These are phyloP conservation scores for Zygosaccharomyces pseudobailii DNA, from an alignment of 1,139 yeast genomes.

Conservation along the genomic window DNA sequence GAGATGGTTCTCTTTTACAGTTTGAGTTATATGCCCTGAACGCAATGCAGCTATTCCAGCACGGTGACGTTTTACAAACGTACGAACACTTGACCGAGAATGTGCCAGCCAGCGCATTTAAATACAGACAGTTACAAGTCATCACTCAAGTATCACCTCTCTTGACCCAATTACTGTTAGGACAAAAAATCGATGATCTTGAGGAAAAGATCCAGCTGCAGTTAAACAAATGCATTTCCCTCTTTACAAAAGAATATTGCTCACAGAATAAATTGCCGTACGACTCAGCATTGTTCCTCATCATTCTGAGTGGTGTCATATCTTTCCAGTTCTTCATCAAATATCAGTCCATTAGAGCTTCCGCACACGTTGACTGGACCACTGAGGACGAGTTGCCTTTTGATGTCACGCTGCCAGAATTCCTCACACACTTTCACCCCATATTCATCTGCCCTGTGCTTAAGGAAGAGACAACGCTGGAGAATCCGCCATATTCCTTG, in stretches of 20 bases:
- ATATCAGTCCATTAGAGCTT: constrained; percentile 45
- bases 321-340: constrained; percentile 74
- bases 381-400: constrained; percentile 55
- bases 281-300: constrained; percentile 66
- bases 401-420: constrained; percentile 50
- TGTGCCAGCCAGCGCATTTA: constrained; percentile 15
- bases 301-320: constrained; percentile 64
- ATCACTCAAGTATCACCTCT: constrained; percentile 21
- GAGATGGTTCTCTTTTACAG: constrained; percentile 16
- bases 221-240: constrained; percentile 30
- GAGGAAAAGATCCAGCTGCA: constrained; percentile 20
- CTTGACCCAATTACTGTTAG: constrained; percentile 23
- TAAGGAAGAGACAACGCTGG: constrained; percentile 67
- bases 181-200: constrained; percentile 15
- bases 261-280: constrained; percentile 57
- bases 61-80: constrained; percentile 18
- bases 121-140: constrained; percentile 11
- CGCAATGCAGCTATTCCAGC: constrained; percentile 21
- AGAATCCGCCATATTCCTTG: constrained; percentile 57
- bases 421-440: constrained; percentile 61
- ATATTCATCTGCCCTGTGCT: constrained; percentile 89
- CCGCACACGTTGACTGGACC: constrained; percentile 50
- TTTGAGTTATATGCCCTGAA: constrained; percentile 27
- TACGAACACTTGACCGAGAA: constrained; percentile 21
- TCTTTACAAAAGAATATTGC: constrained; percentile 67